A percentile compares a stretch with the other conserved stretches of the same genome.
Evolutionary conservation across 306 rosid species (phyloP).

Genomic region (Pterocarpus macrocarpus): DNA sequence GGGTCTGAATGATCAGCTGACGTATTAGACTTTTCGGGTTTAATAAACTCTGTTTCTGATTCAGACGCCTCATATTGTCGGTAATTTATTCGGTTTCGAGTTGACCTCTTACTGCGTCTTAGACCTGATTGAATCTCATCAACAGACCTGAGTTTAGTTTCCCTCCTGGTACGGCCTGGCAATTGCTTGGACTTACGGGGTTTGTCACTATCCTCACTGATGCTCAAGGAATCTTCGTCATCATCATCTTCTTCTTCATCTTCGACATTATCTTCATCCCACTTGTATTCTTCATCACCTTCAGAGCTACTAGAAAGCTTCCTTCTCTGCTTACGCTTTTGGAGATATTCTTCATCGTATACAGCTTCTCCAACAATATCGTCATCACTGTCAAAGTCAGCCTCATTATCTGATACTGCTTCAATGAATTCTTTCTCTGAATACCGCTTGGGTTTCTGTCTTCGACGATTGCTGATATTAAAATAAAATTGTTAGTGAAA

Average conservation of each 20-base stretch:
- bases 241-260: slow-evolving; percentile 92
- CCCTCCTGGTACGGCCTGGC: slow-evolving; percentile 86
- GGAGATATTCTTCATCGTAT: slow-evolving; percentile 92
- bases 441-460: slow-evolving; percentile 91
- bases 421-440: slow-evolving; percentile 86
- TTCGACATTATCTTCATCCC: slow-evolving; percentile 93
- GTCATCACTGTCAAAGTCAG: slow-evolving; percentile 89
- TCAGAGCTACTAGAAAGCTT: slow-evolving; percentile 92
- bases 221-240: slow-evolving; percentile 66
- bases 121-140: slow-evolving; percentile 86
- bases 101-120: slow-evolving; percentile 97
- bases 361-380: slow-evolving; percentile 98
- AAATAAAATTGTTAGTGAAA: slow-evolving; percentile 43
- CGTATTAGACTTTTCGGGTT: slow-evolving; percentile 68
- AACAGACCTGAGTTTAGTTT: slow-evolving; percentile 84
- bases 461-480: slow-evolving; percentile 72
- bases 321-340: slow-evolving; percentile 87
- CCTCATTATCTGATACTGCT: slow-evolving; percentile 80
- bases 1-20: slow-evolving; percentile 69
- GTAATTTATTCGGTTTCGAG: slow-evolving; percentile 82
- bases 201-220: slow-evolving; percentile 89
- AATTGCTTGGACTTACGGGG: slow-evolving; percentile 72
- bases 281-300: slow-evolving; percentile 93
- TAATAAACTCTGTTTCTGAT: slow-evolving; percentile 78
- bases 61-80: slow-evolving; percentile 85